Evolutionary conservation across 2,329 filamentous ascomycete genomes (phyloP).

Genomic region (Penicillium oxalicum): DNA sequence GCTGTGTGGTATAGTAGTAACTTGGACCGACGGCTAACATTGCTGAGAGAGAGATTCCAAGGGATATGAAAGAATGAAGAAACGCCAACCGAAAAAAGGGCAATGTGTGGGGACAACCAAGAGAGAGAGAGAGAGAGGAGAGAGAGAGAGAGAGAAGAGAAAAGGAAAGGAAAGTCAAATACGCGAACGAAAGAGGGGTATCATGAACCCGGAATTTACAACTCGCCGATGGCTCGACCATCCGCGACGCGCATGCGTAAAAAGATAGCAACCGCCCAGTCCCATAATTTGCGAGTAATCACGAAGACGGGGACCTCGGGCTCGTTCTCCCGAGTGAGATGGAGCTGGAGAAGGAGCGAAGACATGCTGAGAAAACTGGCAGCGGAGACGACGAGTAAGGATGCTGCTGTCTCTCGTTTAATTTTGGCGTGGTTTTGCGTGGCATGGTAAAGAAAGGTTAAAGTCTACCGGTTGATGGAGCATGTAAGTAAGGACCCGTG

Average conservation of each 20-base stretch:
- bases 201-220: constrained; percentile 11
- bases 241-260: constrained; percentile 32
- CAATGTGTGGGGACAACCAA: too few species aligned
- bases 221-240: constrained; percentile 19
- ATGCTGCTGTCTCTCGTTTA: constrained; percentile 69
- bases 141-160: neutral
- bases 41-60: too few species aligned
- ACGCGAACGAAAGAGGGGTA: neutral
- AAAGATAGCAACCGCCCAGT: constrained; percentile 32
- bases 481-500: neutral
- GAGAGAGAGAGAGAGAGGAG: neutral
- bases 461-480: constrained; percentile 46
- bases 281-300: constrained; percentile 41
- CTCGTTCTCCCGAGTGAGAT: constrained; percentile 57
- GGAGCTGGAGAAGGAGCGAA: constrained; percentile 60
- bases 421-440: constrained; percentile 75
- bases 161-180: neutral
- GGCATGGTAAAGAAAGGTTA: constrained; percentile 69
- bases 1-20: too few species aligned
- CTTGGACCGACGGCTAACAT: too few species aligned
- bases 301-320: constrained; percentile 54
- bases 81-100: neutral
- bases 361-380: constrained; percentile 72
- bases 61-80: too few species aligned
- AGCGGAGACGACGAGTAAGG: constrained; percentile 70